Evolutionary conservation across 495 filamentous ascomycete species (phyloP), one percentile per base, ranked within the genome.

Genomic region (Chaetomidium leptoderma): DNA sequence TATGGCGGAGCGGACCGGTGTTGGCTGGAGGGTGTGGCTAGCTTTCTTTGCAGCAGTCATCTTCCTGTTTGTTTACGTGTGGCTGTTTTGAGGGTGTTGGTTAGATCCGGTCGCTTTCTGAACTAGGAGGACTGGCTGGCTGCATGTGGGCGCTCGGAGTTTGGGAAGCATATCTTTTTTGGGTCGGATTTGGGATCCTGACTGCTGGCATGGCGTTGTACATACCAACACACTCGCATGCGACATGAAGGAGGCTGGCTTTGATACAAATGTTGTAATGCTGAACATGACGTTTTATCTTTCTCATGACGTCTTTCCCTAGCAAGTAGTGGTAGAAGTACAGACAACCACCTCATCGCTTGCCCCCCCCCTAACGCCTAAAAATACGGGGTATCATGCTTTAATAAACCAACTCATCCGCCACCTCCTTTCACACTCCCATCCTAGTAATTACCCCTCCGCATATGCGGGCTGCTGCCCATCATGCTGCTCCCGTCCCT

Each of bases 21-120:
- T 98, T 27, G 88, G 91, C 59, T 98, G 93, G 93, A 89, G 82
- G 72, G 88, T 91, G 26, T 98, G 95, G 93, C 66, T 95, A 46
- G 78, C 72, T 19, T 97, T 98, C 72, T 95, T 98, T 65, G 74
- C 79, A 32, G 85, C 83, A 4, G 90, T 98, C 21, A 82, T 86
- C 54, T 62, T 89, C 16, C 58, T 96, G 48, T 98, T 98, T 73
- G 79, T 83, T 58, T 98, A 89, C 65, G 93, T 98, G 53, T 96
- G 93, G 92, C 71, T 96, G 45, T 91, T 86, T 67, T 88, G 24
- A 1, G 35, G 21, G 32, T 26, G 13, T 53, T 42, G 50, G 26
- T 39, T 53, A 42, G 37, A 33, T 2, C 8, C 37, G 24, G n/a
- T 39, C 13, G 52, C 39, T 26, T 55, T 44, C 24, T 51, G 14